Conservation (phyloP, 192 early-diverging fungal species). For the Thoreauomyces humboldtii region DNA sequence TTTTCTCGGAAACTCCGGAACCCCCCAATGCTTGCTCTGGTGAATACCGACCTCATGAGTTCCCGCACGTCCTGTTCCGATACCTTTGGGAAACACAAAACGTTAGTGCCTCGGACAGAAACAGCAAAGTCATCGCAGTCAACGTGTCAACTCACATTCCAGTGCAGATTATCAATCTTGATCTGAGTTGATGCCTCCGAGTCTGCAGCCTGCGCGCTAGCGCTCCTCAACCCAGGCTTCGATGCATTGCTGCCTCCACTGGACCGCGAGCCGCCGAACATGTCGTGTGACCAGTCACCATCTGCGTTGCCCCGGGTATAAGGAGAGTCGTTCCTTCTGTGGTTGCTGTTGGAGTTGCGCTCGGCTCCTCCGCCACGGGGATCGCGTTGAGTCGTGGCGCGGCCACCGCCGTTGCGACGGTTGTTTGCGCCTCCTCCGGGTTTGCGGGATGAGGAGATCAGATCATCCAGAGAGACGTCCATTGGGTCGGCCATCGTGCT, state of each 20-base stretch:
- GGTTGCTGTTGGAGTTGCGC: conserved; percentile 6
- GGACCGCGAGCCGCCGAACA: conserved; percentile 10
- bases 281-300: conserved; percentile 23
- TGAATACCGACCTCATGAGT: conserved; percentile 32
- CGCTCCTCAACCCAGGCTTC: neutral
- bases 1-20: neutral
- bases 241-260: neutral
- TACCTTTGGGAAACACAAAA: conserved; percentile 9
- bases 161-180: conserved; percentile 28
- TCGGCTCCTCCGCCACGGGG: neutral
- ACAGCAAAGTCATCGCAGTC: neutral
- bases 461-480: conserved; percentile 25
- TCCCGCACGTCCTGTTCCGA: conserved; percentile 20
- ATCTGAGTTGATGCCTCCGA: neutral
- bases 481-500: conserved; percentile 25
- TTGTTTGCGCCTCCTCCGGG: neutral
- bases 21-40: neutral
- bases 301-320: conserved; percentile 21
- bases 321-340: neutral
- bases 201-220: neutral
- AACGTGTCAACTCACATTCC: conserved; percentile 19
- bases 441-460: conserved; percentile 3
- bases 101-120: neutral
- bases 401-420: neutral
- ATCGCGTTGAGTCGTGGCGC: neutral